Percentiles rank a stretch among this genome's conserved stretches.
Conservation (phyloP, 2,329 filamentous ascomycete species). For the Cladophialophora carrionii region DNA sequence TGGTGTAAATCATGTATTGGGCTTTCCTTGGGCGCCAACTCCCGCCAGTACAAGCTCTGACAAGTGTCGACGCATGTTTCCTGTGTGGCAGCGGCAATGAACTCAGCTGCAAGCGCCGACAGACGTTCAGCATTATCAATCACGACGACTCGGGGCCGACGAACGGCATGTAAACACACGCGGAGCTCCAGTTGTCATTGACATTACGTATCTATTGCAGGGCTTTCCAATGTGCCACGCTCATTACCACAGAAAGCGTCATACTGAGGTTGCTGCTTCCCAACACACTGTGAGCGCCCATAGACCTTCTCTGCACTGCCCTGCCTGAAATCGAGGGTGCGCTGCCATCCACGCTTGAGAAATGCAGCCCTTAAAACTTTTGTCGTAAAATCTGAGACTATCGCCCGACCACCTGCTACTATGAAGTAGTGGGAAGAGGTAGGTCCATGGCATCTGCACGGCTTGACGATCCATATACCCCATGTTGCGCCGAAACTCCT, state of each 20-base stretch:
- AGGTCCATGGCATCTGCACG: neutral
- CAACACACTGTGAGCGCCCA: neutral
- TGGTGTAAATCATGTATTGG: too few relatives aligned
- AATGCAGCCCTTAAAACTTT: slow-evolving; percentile 1
- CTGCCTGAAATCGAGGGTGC: neutral
- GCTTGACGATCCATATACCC: neutral
- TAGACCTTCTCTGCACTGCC: neutral
- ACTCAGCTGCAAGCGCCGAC: too few relatives aligned
- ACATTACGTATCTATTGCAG: slow-evolving; percentile 13
- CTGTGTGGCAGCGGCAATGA: too few relatives aligned
- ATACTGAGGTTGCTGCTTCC: neutral
- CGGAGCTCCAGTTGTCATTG: neutral
- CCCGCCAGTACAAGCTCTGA: too few relatives aligned
- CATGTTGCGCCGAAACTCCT: neutral
- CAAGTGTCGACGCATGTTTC: too few relatives aligned
- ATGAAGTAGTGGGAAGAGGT: neutral
- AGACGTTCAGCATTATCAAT: neutral
- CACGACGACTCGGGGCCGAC: too few relatives aligned
- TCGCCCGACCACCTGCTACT: neutral
- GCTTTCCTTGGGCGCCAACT: too few relatives aligned
- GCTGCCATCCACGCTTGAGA: neutral
- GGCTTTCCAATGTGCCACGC: neutral
- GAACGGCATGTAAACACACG: neutral
- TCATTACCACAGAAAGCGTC: neutral
- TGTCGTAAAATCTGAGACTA: slow-evolving; percentile 6